These are phyloP conservation scores for Nicotiana benthamiana DNA, from an alignment of 257 asterid genomes.

Conservation along the genomic window DNA sequence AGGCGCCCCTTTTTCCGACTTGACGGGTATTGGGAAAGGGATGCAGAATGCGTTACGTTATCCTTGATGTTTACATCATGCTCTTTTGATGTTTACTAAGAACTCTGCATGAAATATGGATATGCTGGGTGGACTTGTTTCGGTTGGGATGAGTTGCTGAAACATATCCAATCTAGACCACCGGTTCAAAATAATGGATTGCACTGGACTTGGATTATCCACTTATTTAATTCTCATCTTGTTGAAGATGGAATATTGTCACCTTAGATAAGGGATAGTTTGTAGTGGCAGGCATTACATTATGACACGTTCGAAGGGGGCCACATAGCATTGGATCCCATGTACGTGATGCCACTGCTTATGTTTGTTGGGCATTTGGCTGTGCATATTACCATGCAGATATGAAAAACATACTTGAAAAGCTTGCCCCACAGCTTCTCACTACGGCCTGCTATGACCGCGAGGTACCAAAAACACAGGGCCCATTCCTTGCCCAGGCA, in stretches of 20 bases:
- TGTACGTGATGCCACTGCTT: constrained; percentile 99
- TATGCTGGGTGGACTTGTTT: not conserved
- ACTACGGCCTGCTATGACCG: constrained; percentile 96
- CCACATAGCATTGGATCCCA: constrained; percentile 99
- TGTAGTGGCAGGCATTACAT: constrained; percentile 63
- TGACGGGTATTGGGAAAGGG: too few relatives aligned
- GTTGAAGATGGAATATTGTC: not conserved
- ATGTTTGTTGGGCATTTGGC: constrained; percentile 99
- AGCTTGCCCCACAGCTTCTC: constrained; percentile 86
- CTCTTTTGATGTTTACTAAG: not conserved
- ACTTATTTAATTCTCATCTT: not conserved
- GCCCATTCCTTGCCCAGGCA: not conserved
- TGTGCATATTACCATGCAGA: constrained; percentile 81
- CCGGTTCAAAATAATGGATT: not conserved
- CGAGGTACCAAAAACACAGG: constrained; percentile 50
- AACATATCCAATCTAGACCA: not conserved
- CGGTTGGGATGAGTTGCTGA: not conserved
- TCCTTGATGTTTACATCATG: too few relatives aligned
- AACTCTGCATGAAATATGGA: too few relatives aligned
- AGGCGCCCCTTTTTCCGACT: too few relatives aligned
- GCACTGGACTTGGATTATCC: not conserved
- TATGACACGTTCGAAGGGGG: constrained; percentile 97
- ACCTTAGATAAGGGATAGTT: not conserved
- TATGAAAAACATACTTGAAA: constrained; percentile 72
- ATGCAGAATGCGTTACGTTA: too few relatives aligned